Percentiles rank a stretch among this genome's conserved stretches.
These are phyloP conservation scores for Carpinus fangiana DNA, from an alignment of 306 rosid genomes.

Conservation along the genomic window DNA sequence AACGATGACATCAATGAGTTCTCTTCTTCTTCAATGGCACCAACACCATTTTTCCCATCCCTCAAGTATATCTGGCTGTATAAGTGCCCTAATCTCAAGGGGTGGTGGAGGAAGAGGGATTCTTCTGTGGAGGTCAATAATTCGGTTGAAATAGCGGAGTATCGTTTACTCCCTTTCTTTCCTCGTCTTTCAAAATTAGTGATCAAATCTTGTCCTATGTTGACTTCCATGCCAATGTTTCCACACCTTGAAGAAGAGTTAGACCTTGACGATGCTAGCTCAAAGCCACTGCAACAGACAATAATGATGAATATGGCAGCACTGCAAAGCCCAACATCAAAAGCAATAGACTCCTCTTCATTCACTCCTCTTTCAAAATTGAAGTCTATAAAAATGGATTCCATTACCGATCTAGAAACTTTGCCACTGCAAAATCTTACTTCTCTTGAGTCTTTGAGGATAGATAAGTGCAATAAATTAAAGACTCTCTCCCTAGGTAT, in stretches of 20 bases:
- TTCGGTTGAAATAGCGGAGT: too few species aligned
- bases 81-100: slow-evolving; percentile 18
- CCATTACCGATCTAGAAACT: not conserved
- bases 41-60: slow-evolving; percentile 26
- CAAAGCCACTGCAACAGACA: not conserved
- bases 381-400: not conserved
- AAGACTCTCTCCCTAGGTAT: not conserved
- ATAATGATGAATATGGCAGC: not conserved
- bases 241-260: not conserved
- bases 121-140: too few species aligned
- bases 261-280: not conserved
- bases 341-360: not conserved
- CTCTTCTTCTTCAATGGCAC: not conserved
- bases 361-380: not conserved
- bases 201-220: not conserved
- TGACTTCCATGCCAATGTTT: not conserved
- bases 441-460: not conserved
- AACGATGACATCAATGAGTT: not conserved
- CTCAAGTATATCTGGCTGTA: not conserved
- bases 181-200: not conserved
- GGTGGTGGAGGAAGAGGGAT: slow-evolving; percentile 25
- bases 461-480: accelerated
- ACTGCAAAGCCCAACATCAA: not conserved
- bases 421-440: not conserved
- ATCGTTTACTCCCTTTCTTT: not conserved